These are phyloP conservation scores for Botrytis pseudocinerea DNA, from an alignment of 2,329 filamentous ascomycete species.

Conservation along the genomic window DNA sequence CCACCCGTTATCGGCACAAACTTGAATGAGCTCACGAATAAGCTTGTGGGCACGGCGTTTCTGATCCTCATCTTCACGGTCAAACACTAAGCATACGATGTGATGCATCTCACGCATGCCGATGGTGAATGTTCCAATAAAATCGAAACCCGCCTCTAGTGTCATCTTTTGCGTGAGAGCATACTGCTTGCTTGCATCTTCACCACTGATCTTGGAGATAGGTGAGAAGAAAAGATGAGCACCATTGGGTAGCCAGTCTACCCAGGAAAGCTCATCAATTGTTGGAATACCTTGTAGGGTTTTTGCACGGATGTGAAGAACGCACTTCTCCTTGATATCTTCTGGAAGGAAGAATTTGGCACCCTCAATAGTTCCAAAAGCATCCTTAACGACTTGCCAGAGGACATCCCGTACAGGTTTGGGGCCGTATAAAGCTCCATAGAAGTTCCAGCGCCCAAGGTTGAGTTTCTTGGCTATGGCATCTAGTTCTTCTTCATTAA, in stretches of 20 bases:
- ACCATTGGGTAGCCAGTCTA: constrained; percentile 55
- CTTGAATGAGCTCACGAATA: constrained; percentile 45
- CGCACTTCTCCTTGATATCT: constrained; percentile 35
- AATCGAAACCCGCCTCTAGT: constrained; percentile 50
- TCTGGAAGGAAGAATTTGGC: constrained; percentile 40
- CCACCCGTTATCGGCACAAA: constrained; percentile 46
- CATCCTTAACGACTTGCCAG: constrained; percentile 38
- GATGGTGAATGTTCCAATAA: constrained; percentile 53
- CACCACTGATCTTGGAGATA: constrained; percentile 50
- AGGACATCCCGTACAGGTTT: constrained; percentile 40
- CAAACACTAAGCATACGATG: constrained; percentile 56
- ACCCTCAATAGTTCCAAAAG: constrained; percentile 39
- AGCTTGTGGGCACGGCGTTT: constrained; percentile 44
- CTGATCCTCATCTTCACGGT: constrained; percentile 46
- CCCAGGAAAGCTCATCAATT: constrained; percentile 43
- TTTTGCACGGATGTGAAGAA: constrained; percentile 39
- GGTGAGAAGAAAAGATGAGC: constrained; percentile 55
- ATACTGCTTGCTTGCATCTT: constrained; percentile 50
- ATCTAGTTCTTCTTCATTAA: constrained; percentile 46
- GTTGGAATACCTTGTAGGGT: constrained; percentile 38
- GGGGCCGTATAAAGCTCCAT: constrained; percentile 46
- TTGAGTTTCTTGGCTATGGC: constrained; percentile 45
- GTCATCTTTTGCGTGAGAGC: constrained; percentile 44
- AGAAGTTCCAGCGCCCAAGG: constrained; percentile 50
- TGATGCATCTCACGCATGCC: constrained; percentile 55